Evolutionary conservation across 1,284 basidiomycete genomes (phyloP).

Genomic region (Rhodofomes roseus): DNA sequence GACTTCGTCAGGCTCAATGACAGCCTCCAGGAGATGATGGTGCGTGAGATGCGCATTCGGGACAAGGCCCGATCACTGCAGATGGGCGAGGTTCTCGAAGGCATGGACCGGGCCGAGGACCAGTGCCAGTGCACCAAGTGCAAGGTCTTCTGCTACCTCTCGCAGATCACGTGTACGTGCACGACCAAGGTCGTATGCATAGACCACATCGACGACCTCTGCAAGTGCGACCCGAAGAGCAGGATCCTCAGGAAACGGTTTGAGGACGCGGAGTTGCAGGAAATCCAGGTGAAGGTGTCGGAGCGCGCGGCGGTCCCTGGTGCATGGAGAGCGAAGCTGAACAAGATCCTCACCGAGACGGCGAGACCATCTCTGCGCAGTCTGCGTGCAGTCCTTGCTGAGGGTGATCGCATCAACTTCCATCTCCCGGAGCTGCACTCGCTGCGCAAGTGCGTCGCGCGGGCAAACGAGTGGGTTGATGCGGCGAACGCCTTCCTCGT

Average conservation of each 20-base stretch:
- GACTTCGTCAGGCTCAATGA: constrained; percentile 70
- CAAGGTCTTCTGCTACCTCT: constrained; percentile 95
- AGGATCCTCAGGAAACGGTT: constrained; percentile 77
- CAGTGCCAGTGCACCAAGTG: constrained; percentile 95
- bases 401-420: constrained; percentile 84
- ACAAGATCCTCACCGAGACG: constrained; percentile 63
- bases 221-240: constrained; percentile 59
- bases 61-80: constrained; percentile 52
- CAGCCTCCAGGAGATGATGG: constrained; percentile 85
- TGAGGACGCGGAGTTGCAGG: constrained; percentile 75
- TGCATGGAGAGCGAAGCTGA: constrained; percentile 74
- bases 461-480: constrained; percentile 84
- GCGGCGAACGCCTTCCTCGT: constrained; percentile 68
- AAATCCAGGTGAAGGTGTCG: constrained; percentile 61
- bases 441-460: constrained; percentile 75
- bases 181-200: constrained; percentile 80
- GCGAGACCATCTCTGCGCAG: constrained; percentile 71
- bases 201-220: constrained; percentile 79
- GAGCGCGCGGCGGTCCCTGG: constrained; percentile 74
- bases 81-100: constrained; percentile 69
- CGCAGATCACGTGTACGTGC: constrained; percentile 84
- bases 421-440: constrained; percentile 68
- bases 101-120: constrained; percentile 83
- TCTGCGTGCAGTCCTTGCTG: constrained; percentile 74
- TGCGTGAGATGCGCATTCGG: constrained; percentile 76